These are phyloP conservation scores for Dictyostelium brefeldianum DNA, from an alignment of 78 protist species.

Conservation along the genomic window DNA sequence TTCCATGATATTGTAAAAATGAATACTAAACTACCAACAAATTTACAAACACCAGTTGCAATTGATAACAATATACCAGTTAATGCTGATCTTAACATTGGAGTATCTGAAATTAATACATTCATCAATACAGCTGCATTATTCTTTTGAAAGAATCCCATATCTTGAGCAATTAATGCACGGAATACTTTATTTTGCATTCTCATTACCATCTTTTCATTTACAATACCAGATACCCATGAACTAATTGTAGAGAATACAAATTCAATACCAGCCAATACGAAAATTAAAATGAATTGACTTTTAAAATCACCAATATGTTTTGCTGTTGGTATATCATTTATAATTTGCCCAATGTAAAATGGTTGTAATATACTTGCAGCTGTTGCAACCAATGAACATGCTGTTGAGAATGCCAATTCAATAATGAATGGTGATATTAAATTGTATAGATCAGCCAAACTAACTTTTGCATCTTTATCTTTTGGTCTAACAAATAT, in stretches of 20 bases:
- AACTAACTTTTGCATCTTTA: slow-evolving; percentile 30
- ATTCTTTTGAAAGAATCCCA: slow-evolving; percentile 70
- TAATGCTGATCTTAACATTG: slow-evolving; percentile 67
- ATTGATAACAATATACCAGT: slow-evolving; percentile 55
- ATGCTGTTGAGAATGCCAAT: slow-evolving; percentile 30
- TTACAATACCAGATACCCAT: slow-evolving; percentile 76
- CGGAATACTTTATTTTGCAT: slow-evolving; percentile 59
- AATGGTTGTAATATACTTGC: slow-evolving; percentile 70
- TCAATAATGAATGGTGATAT: slow-evolving; percentile 52
- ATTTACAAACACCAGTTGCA: slow-evolving; percentile 61
- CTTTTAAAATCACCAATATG: slow-evolving; percentile 6
- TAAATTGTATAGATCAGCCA: slow-evolving; percentile 51
- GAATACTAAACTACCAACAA: slow-evolving; percentile 77
- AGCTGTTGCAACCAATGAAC: slow-evolving; percentile 60
- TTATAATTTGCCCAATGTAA: slow-evolving; percentile 73
- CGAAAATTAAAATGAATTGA: slow-evolving; percentile 48
- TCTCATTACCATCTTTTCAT: slow-evolving; percentile 59
- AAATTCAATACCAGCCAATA: slow-evolving; percentile 60
- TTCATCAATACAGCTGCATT: slow-evolving; percentile 46
- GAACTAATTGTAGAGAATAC: slow-evolving; percentile 55
- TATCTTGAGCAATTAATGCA: slow-evolving; percentile 64
- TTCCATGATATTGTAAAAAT: slow-evolving; percentile 75
- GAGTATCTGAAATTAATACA: slow-evolving; percentile 68
- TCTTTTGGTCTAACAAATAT: slow-evolving; percentile 15
- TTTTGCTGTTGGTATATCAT: slow-evolving; percentile 69